phyloP scores from a whole-genome alignment of 441 rosid genomes.

The Melastoma candidum region DNA sequence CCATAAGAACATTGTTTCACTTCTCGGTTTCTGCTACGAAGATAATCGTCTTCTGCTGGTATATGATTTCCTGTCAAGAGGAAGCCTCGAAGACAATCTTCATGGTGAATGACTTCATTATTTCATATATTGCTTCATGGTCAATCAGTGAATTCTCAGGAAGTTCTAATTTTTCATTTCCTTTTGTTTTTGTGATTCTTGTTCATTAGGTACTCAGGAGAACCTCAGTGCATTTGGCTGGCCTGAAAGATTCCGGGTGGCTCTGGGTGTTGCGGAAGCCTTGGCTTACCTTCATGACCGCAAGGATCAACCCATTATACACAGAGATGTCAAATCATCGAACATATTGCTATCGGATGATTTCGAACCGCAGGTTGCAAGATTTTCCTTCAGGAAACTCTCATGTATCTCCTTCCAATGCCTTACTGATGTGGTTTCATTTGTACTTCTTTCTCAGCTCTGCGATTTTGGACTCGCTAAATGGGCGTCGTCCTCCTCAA shows the following conservation, averaged over 20 bases:
- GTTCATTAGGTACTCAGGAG: constrained; percentile 40
- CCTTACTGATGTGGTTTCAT: neutral
- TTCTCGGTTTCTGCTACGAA: constrained; percentile 78
- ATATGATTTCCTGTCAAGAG: constrained; percentile 66
- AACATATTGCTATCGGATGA: constrained; percentile 76
- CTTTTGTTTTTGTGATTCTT: neutral
- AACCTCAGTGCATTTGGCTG: constrained; percentile 41
- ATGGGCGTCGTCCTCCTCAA: constrained; percentile 41
- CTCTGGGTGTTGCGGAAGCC: constrained; percentile 78
- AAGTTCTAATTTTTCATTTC: neutral
- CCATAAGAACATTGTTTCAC: constrained; percentile 79
- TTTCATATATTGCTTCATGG: neutral
- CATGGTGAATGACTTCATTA: constrained; percentile 32
- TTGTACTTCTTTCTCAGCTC: constrained; percentile 38
- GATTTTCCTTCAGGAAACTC: constrained; percentile 6
- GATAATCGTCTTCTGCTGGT: constrained; percentile 53
- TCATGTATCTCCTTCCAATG: neutral
- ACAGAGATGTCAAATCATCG: constrained; percentile 88
- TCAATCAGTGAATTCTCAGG: neutral
- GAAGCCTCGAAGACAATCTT: constrained; percentile 89
- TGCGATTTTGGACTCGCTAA: constrained; percentile 91
- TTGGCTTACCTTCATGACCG: constrained; percentile 62
- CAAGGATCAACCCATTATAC: constrained; percentile 61
- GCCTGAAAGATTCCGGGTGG: constrained; percentile 74
- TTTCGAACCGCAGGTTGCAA: constrained; percentile 75